Percentiles rank a stretch among this genome's conserved stretches.
phyloP scores from a whole-genome alignment of 176 grass and related monocot species.

The Aegilops longissima region DNA sequence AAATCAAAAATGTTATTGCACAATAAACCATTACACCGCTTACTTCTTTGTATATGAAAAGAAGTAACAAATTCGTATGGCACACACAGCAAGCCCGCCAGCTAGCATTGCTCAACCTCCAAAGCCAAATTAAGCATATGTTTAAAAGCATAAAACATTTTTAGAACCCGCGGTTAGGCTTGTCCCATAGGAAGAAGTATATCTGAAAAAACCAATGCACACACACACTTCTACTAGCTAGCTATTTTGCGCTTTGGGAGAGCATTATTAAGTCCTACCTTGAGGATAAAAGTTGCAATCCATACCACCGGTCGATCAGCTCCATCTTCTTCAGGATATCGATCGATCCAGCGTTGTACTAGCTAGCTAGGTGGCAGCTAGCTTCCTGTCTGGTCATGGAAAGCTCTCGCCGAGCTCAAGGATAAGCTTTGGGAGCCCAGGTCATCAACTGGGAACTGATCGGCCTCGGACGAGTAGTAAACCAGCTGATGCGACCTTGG shows the following conservation, averaged over 20 bases:
- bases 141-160: not conserved
- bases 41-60: constrained; percentile 40
- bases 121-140: constrained; percentile 11
- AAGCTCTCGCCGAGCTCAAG: constrained; percentile 44
- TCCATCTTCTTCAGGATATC: not conserved
- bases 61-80: constrained; percentile 33
- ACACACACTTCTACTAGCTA: constrained; percentile 24
- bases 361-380: constrained; percentile 3
- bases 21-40: constrained; percentile 39
- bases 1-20: constrained; percentile 29
- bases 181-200: constrained; percentile 6
- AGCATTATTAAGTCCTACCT: constrained; percentile 47
- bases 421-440: constrained; percentile 49
- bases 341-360: not conserved
- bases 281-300: constrained; percentile 12
- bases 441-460: constrained; percentile 49
- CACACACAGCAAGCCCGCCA: constrained; percentile 4
- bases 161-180: constrained; percentile 21
- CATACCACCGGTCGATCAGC: not conserved
- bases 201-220: constrained; percentile 33
- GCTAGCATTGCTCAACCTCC: constrained; percentile 9
- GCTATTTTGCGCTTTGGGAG: constrained; percentile 10
- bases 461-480: constrained; percentile 47
- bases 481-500: constrained; percentile 52
- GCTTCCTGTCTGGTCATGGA: constrained; percentile 44